Base-by-base conservation (phyloP, 2,329 filamentous ascomycete species). In the Aspergillus pseudoglaucus region DNA sequence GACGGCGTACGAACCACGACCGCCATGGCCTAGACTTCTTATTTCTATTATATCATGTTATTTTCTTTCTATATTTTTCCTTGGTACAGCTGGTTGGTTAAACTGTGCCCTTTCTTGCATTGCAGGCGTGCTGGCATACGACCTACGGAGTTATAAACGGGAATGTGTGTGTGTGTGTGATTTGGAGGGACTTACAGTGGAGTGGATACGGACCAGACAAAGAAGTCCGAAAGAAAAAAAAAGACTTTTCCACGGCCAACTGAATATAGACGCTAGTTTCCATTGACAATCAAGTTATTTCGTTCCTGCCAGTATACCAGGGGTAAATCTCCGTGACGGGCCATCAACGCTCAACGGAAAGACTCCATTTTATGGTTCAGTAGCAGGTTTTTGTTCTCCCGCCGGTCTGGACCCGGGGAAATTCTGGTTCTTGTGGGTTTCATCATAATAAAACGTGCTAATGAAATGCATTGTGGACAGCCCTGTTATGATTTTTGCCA, bases 1-100 rank as follows among this genome's bases (percentile, higher is more conserved):
- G 56, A 65, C 37, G 49, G 22, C 22, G 53, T 55, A 42, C 56
- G 59, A 27, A 56, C 62, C 10, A 53, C 62, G 15, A 47, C 64
- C 18, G 58, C 63, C 6, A 59, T 62, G 44, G 64, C 58, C 30
- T 67, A 47, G 57, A 39, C 9, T 39, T 10, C 39, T 49, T 23
- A 37, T 45, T 58, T 7, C 20, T 48, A 48, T 35, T 33, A 40
- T 52, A 23, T 44, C 44, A 15, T 30, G 42, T 37, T 47, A 15
- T 37, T 42, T 30, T 47, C 27, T 46, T 39, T 18, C 33, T 44
- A 27, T 25, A 40, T 27, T 47, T 30, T 45, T 27, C 25, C 18
- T 45, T 42, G 41, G 25, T 23, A 22, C 40, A 42, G 40, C 23
- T 15, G 40, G 40, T n/a, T 42, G 35, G 35, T 35, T 25, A 14